Percentiles rank a stretch among this genome's conserved stretches.
phyloP scores from a whole-genome alignment of 176 grass and related monocot genomes.

The Puccinellia tenuiflora region DNA sequence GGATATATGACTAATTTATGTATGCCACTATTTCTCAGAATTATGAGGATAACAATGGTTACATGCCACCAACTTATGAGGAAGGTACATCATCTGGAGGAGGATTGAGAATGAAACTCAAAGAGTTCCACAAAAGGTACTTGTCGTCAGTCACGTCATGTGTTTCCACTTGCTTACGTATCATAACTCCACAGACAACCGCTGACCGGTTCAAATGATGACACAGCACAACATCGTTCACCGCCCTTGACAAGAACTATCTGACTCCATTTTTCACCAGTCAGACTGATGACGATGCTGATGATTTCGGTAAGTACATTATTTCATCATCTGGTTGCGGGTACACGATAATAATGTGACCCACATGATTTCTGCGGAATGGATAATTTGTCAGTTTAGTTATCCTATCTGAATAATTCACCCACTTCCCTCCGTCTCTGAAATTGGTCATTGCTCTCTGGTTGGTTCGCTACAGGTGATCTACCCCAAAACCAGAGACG shows the following conservation, averaged over 20 bases:
- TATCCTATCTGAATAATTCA: neutral
- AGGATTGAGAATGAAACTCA: constrained; percentile 87
- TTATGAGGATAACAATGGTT: constrained; percentile 73
- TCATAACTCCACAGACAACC: neutral
- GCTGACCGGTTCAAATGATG: constrained; percentile 18
- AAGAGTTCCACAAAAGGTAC: constrained; percentile 96
- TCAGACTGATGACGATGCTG: constrained; percentile 72
- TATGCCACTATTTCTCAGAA: constrained; percentile 40
- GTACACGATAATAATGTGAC: neutral
- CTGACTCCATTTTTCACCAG: constrained; percentile 98
- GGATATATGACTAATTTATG: neutral
- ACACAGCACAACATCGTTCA: constrained; percentile 87
- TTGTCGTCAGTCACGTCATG: neutral
- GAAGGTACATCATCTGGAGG: constrained; percentile 78
- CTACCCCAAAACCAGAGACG: constrained; percentile 49
- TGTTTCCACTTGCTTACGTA: neutral
- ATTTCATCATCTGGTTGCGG: neutral
- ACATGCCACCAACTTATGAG: constrained; percentile 65
- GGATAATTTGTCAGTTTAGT: neutral
- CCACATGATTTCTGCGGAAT: neutral
- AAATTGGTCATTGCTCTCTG: neutral
- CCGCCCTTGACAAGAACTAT: constrained; percentile 93
- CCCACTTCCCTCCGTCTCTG: neutral
- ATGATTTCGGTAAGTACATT: constrained; percentile 57
- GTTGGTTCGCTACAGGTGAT: constrained; percentile 31